Conservation (phyloP, 805 yeast species). For the Wickerhamiella alocasiicola region DNA sequence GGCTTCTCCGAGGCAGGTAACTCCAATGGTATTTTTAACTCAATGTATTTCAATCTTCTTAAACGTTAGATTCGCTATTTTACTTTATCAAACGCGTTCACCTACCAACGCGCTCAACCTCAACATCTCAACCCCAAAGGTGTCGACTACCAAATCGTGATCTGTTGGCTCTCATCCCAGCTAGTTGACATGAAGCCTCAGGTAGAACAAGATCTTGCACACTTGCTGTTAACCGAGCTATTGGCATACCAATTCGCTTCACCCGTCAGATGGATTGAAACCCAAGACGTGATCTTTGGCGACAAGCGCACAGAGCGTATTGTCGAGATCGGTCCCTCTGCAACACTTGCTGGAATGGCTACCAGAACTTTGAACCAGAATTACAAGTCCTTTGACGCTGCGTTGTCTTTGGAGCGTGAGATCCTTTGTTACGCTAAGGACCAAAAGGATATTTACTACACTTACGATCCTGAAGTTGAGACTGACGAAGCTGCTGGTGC, state of each 20-base stretch:
- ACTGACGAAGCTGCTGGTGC: slow-evolving; percentile 20
- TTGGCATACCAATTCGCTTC: slow-evolving; percentile 98
- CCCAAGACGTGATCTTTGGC: slow-evolving; percentile 93
- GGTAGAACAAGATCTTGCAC: slow-evolving; percentile 95
- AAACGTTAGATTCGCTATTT: too few species aligned
- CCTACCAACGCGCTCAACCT: background rate
- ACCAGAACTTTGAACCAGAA: slow-evolving; percentile 88
- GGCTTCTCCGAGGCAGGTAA: too few species aligned
- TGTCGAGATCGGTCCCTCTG: slow-evolving; percentile 98
- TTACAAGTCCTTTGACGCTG: slow-evolving; percentile 97
- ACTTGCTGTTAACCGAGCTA: slow-evolving; percentile 83
- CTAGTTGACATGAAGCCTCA: slow-evolving; percentile 62
- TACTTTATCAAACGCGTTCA: too few species aligned
- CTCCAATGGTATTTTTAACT: too few species aligned
- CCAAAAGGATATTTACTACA: slow-evolving; percentile 90
- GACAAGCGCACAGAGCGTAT: slow-evolving; percentile 93
- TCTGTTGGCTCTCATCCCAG: background rate
- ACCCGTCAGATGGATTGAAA: slow-evolving; percentile 99
- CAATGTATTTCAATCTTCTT: too few species aligned
- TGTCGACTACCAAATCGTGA: background rate
- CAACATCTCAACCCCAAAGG: slow-evolving; percentile 8
- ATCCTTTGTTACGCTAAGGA: slow-evolving; percentile 93
- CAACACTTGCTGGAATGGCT: slow-evolving; percentile 98
- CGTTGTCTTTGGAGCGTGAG: slow-evolving; percentile 82
- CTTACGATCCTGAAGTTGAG: slow-evolving; percentile 33